Evolutionary conservation across 352 stramenopile genomes (phyloP).

Genomic region (Aphanomyces astaci): DNA sequence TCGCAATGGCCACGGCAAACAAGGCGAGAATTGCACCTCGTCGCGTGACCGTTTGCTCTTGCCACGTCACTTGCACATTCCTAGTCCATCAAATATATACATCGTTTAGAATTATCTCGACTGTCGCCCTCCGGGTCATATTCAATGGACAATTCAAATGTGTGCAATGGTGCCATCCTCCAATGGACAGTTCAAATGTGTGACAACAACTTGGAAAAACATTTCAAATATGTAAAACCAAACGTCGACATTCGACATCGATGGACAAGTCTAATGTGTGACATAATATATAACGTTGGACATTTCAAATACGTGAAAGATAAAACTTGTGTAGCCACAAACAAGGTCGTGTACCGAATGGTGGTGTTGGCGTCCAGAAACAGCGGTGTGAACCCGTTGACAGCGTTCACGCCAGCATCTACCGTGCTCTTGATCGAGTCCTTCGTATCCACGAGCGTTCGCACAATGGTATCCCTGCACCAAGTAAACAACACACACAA

Average conservation of each 20-base stretch:
- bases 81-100: too few relatives aligned
- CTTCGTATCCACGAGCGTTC: conserved; percentile 35
- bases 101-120: too few relatives aligned
- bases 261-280: not conserved
- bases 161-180: not conserved
- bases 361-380: not conserved
- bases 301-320: not conserved
- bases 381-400: conserved; percentile 24
- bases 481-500: too few relatives aligned
- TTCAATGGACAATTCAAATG: not conserved
- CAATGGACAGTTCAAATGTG: too few relatives aligned
- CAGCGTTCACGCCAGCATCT: conserved; percentile 29
- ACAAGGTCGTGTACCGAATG: too few relatives aligned
- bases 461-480: not conserved
- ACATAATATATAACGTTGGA: not conserved
- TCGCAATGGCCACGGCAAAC: conserved; percentile 43
- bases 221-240: too few relatives aligned
- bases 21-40: conserved; percentile 39
- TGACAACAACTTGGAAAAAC: too few relatives aligned
- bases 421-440: conserved; percentile 34
- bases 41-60: conserved; percentile 37
- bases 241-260: too few relatives aligned
- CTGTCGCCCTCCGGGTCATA: not conserved
- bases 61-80: not conserved
- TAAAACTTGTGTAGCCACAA: not conserved